Percentiles rank a stretch among this genome's conserved stretches.
phyloP scores from a whole-genome alignment of 495 filamentous ascomycete genomes.

The Penicillium malachiteum region DNA sequence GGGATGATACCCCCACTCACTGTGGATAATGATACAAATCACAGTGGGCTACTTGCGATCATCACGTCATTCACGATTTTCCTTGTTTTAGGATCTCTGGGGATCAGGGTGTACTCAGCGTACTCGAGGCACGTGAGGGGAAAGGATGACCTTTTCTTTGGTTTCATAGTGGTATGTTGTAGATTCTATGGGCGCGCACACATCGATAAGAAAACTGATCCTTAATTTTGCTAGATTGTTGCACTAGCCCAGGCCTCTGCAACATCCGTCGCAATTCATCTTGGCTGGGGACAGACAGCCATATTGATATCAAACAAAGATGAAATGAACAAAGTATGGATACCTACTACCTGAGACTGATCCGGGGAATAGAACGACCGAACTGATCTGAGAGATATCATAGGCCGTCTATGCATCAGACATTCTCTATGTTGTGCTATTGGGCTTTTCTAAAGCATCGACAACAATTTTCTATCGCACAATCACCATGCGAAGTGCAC shows the following conservation, averaged over 20 bases:
- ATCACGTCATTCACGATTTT: slow-evolving; percentile 22
- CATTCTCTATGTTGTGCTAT: slow-evolving; percentile 14
- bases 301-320: slow-evolving; percentile 2
- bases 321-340: slow-evolving; percentile 7
- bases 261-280: slow-evolving; percentile 12
- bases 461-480: slow-evolving; percentile 18
- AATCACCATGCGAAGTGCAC: slow-evolving; percentile 11
- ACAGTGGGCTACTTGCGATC: slow-evolving; percentile 25
- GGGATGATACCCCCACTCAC: slow-evolving; percentile 21
- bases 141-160: slow-evolving; percentile 21
- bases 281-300: slow-evolving; percentile 18
- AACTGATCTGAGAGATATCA: too few relatives aligned
- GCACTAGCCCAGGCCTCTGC: slow-evolving; percentile 12
- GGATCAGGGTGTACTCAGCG: slow-evolving; percentile 19
- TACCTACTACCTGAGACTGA: too few relatives aligned
- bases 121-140: slow-evolving; percentile 11
- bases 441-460: slow-evolving; percentile 17
- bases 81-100: slow-evolving; percentile 18
- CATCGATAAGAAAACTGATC: not conserved
- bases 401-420: slow-evolving; percentile 14
- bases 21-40: slow-evolving; percentile 20
- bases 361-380: too few relatives aligned
- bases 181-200: not conserved
- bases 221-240: slow-evolving; percentile 4
- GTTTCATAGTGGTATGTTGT: slow-evolving; percentile 10